Percentiles rank a stretch among this genome's conserved stretches.
Conservation (phyloP, 164 flowering plant genomes). For the Paratinospora sagittata region DNA sequence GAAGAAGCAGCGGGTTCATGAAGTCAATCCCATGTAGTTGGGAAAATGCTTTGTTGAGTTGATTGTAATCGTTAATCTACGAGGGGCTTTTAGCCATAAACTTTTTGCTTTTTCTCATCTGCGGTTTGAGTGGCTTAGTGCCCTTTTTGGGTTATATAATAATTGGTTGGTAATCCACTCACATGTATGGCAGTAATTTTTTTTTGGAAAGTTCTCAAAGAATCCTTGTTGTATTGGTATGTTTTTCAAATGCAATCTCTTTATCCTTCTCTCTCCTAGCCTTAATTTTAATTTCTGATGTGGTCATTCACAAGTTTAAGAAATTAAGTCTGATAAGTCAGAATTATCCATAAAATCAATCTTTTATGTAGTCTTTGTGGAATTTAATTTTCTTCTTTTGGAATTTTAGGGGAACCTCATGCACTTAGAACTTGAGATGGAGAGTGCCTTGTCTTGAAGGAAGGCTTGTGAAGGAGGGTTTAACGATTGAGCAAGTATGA, state of each 20-base stretch:
- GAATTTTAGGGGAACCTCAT: not conserved
- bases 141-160: not conserved
- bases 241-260: not conserved
- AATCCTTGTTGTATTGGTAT: not conserved
- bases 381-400: not conserved
- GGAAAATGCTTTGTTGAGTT: no score
- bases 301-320: not conserved
- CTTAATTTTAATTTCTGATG: not conserved
- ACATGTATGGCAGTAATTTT: not conserved
- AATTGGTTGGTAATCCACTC: not conserved
- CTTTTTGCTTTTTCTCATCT: not conserved
- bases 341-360: not conserved
- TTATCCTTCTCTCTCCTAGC: not conserved
- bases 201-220: not conserved
- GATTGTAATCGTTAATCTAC: no score
- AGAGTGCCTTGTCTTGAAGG: not conserved
- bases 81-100: not conserved
- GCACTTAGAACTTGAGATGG: slow-evolving; percentile 4
- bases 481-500: not conserved
- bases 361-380: not conserved
- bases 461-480: not conserved
- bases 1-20: no score
- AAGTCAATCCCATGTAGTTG: no score
- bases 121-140: not conserved
- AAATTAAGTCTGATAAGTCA: not conserved